Evolutionary conservation across 805 yeast species (phyloP), one percentile per base, ranked within the genome.

Genomic region (Ogataea dorogensis): DNA sequence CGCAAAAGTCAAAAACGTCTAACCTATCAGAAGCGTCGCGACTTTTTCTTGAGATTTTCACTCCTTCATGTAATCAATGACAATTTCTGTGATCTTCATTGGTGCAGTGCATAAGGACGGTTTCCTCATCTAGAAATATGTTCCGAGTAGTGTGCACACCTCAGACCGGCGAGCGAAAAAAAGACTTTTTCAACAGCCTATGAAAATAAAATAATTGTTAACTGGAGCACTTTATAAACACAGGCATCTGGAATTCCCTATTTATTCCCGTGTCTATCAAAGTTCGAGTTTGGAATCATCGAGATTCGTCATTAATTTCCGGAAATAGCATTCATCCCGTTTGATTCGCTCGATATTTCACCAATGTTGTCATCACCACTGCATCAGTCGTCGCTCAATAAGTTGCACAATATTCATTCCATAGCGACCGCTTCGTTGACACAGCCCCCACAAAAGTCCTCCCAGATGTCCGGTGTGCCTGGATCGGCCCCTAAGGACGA

Each of bases 281-380:
- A 24, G 18, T 16, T 29, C 8, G n/a, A 19, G 17, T 25, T 24
- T 15, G 23, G 24, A 22, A 26, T 33, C 31, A 17, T 14, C 7
- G 13, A 9, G 22, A 18, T 26, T 17, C 15, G 3, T 17, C 28
- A 14, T 10, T 26, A 26, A 12, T n/a, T 18, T 17, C 13, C 21
- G n/a, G 12, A 5, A 17, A n/a, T 17, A 14, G 13, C 9, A 16
- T 17, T 17, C 14, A 15, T n/a, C 15, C 28, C 17, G 14, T 13
- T 20, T 33, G 17, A 26, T 17, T 20, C 29, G 25, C 25, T 23
- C 25, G 25, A 13, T 15, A 10, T 23, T 12, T 25, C 26, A 12
- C 35, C 24, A 43, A 48, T 48, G 52, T 44, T 48, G 41, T 48
- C 52, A 14, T 40, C 49, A 14, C 52, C 52, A 23, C 31, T 43